Conservation (phyloP, 805 yeast genomes). For the Lipomyces orientalis region DNA sequence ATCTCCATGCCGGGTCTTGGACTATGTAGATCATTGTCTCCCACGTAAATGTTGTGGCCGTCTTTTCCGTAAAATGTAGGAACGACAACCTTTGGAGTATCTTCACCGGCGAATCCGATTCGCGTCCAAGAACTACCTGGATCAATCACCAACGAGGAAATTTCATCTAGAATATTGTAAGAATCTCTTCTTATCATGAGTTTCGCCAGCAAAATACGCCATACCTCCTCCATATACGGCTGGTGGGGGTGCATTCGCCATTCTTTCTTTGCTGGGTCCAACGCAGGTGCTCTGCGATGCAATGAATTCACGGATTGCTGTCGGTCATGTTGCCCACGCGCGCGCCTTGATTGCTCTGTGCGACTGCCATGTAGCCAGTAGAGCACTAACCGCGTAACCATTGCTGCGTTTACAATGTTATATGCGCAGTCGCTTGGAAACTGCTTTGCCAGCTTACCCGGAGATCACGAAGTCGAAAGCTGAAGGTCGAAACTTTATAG, state of each 20-base stretch:
- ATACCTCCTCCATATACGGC: conserved; percentile 41
- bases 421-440: background rate
- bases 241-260: conserved; percentile 38
- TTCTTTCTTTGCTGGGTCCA: conserved; percentile 16
- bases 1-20: conserved; percentile 45
- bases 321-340: background rate
- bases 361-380: background rate
- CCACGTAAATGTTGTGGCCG: conserved; percentile 43
- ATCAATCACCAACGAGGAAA: conserved; percentile 88
- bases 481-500: background rate
- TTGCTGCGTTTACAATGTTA: background rate
- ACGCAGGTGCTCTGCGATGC: background rate
- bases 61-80: conserved; percentile 69
- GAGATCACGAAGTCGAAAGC: background rate
- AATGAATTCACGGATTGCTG: background rate
- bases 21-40: conserved; percentile 52
- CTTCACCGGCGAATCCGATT: conserved; percentile 92
- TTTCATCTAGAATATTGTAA: conserved; percentile 61
- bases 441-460: conserved; percentile 4
- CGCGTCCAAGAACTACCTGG: conserved; percentile 86
- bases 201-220: background rate
- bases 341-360: too few relatives aligned
- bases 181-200: background rate
- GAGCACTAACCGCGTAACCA: background rate
- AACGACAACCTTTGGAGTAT: conserved; percentile 73